Evolutionary conservation across 1,284 basidiomycete species (phyloP), one percentile per base, ranked within the genome.

Genomic region (Trichosporon sp.): DNA sequence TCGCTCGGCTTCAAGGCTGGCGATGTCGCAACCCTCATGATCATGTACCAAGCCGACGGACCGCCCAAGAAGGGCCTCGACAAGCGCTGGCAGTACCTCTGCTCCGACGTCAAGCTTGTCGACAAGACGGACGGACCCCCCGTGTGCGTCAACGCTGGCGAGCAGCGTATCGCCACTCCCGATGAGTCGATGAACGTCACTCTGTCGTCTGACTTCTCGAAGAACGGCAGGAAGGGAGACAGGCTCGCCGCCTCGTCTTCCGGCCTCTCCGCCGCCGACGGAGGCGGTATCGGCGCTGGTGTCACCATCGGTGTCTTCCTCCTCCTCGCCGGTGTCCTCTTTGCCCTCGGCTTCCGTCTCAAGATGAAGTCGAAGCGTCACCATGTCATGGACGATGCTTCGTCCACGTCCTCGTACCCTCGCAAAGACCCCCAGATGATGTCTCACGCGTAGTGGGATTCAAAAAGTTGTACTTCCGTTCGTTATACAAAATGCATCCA

Each of bases 81-180:
- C 56, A 66, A 66, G 65, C 46, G 40, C 54, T 62, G 56, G 56
- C 60, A 68, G 64, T 74, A 71, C 66, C 61, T 67, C 27, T 75
- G 74, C 34, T 73, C 74, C 59, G 74, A 75, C 56, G 61, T 75
- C 54, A 68, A 56, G n/a, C 71, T 71, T 54, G 68, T 68, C 25
- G 72, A 72, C 61, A 63, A 64, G 58, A 19, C 31, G 19, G 27
- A n/a, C 14, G 25, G 58, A 56, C 58, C 65, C 23, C 37, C 31
- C 49, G 58, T 66, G 56, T 67, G 65, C 44, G 62, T 44, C 52
- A 62, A 16, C 62, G 46, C 27, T n/a, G 33, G 21, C 13, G 34
- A 54, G 25, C 23, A 59, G 36, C 33, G 34, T 8, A 23, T 63
- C 36, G 62, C 61, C 33, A 16, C 16, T 16, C 2, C 32, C 32